These are phyloP conservation scores for Bonia amplexicaulis DNA, from an alignment of 176 grass and related monocot species.

Conservation along the genomic window DNA sequence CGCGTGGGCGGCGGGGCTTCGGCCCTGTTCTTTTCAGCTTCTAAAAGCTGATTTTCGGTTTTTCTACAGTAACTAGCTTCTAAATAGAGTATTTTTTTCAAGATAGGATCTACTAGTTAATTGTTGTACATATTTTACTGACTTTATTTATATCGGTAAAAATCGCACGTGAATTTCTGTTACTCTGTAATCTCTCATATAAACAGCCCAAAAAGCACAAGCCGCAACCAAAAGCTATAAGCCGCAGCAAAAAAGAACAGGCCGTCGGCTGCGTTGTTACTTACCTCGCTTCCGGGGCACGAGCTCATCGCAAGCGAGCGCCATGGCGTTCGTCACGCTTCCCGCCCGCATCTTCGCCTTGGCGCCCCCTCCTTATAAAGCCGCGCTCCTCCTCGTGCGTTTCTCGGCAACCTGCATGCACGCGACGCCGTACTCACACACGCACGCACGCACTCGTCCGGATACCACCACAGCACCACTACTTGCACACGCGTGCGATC, in stretches of 20 bases:
- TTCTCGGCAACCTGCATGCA: slow-evolving; percentile 19
- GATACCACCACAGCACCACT: background rate
- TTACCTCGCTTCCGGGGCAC: slow-evolving; percentile 13
- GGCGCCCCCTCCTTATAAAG: slow-evolving; percentile 34
- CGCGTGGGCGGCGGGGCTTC: background rate
- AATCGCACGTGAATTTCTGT: no score
- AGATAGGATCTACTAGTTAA: no score
- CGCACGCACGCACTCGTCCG: background rate
- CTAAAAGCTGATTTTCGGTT: no score
- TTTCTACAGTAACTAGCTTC: no score
- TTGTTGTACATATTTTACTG: no score
- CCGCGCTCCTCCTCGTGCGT: background rate
- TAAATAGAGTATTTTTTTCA: no score
- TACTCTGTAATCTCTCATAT: no score
- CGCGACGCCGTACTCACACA: background rate
- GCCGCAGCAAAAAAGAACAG: no score
- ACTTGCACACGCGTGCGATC: background rate
- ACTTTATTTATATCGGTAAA: no score
- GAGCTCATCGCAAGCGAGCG: slow-evolving; percentile 39
- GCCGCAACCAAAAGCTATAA: no score
- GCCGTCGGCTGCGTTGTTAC: background rate
- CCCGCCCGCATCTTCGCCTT: background rate
- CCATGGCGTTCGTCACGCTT: slow-evolving; percentile 38
- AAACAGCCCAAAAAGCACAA: no score
- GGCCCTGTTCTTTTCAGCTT: no score